Conservation (phyloP, 139 green algal genomes). For the Chlorella sp. region DNA sequence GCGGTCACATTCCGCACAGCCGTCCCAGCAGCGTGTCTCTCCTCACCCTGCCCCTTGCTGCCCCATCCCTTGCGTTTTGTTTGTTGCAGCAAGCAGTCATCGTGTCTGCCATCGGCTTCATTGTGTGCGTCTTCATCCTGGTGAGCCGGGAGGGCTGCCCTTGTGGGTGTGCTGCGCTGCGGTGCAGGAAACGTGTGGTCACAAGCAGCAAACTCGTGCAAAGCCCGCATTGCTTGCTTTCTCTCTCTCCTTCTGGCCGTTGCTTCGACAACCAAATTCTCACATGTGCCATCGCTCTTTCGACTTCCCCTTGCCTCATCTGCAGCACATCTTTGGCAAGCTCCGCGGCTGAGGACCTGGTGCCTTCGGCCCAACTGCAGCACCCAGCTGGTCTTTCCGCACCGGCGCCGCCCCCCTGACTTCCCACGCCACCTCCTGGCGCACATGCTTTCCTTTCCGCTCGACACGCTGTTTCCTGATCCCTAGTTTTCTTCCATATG, state of each 20-base stretch:
- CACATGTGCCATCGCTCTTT: neutral
- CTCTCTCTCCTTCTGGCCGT: no score
- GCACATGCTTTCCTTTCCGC: no score
- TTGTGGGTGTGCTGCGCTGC: neutral
- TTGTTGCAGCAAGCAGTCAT: constrained; percentile 40
- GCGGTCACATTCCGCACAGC: neutral
- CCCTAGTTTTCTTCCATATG: no score
- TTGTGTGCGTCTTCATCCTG: constrained; percentile 52
- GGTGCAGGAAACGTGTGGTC: neutral
- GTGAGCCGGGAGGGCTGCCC: neutral
- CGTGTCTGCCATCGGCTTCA: constrained; percentile 44
- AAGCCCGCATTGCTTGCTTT: no score
- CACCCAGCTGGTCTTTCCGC: no score
- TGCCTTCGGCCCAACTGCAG: no score
- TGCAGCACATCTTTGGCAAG: constrained; percentile 56
- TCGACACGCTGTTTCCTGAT: no score
- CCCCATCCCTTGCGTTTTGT: neutral
- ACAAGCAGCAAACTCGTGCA: neutral
- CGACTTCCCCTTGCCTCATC: neutral
- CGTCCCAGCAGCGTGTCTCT: neutral
- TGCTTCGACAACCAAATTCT: neutral
- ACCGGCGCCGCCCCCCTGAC: no score
- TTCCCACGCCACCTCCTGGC: no score
- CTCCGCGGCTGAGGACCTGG: constrained; percentile 46
- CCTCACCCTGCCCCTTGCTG: neutral